phyloP scores from a whole-genome alignment of 371 early-diverging fungal genomes.

The Lichtheimia corymbifera region DNA sequence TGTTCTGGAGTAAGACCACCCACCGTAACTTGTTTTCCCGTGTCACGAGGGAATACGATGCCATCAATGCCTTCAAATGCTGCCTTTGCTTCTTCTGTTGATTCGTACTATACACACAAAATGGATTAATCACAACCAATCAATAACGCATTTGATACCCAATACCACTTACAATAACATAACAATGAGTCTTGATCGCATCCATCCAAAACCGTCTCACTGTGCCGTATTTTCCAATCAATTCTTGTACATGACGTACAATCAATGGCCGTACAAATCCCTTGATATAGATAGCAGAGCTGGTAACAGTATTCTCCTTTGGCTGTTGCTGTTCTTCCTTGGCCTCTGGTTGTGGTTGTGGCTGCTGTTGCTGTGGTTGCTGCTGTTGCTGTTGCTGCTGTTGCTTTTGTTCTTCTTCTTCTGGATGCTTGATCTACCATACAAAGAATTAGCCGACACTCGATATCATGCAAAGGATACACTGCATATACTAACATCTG shows the following conservation, averaged over 20 bases:
- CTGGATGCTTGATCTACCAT: too few species aligned
- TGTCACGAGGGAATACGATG: slow-evolving; percentile 66
- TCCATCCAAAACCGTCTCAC: slow-evolving; percentile 82
- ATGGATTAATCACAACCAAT: background rate
- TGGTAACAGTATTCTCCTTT: slow-evolving; percentile 7
- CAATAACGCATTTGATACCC: background rate
- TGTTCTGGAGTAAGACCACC: slow-evolving; percentile 59
- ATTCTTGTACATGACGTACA: slow-evolving; percentile 58
- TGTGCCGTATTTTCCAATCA: slow-evolving; percentile 66
- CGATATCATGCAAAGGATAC: too few species aligned
- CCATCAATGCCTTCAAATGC: slow-evolving; percentile 61
- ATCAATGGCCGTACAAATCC: slow-evolving; percentile 81
- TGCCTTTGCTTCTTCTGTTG: slow-evolving; percentile 44
- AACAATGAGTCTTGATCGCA: slow-evolving; percentile 82
- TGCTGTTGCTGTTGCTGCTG: too few species aligned
- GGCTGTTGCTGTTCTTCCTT: background rate
- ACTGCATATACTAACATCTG: too few species aligned
- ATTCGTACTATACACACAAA: slow-evolving; percentile 50
- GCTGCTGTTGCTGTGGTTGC: too few species aligned
- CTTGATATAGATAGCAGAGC: slow-evolving; percentile 62
- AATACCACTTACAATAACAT: slow-evolving; percentile 62
- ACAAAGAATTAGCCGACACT: too few species aligned
- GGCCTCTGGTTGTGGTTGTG: background rate
- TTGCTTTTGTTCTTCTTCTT: too few species aligned
- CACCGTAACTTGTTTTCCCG: slow-evolving; percentile 62